phyloP scores from a whole-genome alignment of 148 eudicot species.

The Rhododendron kiyosumense region DNA sequence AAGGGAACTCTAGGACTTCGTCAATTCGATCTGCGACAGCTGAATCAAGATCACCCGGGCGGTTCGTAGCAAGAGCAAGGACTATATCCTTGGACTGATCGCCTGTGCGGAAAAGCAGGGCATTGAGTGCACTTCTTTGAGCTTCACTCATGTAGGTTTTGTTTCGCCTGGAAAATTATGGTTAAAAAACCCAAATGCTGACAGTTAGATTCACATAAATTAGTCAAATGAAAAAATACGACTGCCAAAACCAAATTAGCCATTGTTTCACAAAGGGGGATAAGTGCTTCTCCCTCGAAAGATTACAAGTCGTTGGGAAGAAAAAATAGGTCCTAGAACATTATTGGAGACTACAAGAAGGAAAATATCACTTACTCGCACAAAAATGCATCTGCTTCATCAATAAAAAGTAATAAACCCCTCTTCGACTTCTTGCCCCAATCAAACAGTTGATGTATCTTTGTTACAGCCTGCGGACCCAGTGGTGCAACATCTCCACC shows the following conservation, averaged over 20 bases:
- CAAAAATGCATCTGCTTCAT: conserved; percentile 98
- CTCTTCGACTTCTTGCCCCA: conserved; percentile 92
- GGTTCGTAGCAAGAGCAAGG: conserved; percentile 94
- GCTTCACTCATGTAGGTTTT: conserved; percentile 99
- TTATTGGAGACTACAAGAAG: not conserved
- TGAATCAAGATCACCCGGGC: conserved; percentile 98
- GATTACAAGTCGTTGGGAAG: not conserved
- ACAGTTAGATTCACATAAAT: not conserved
- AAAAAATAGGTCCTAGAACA: not conserved
- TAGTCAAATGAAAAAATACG: not conserved
- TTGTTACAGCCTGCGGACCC: conserved; percentile 98
- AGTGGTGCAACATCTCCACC: conserved; percentile 99
- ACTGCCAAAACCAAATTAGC: not conserved
- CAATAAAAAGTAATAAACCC: conserved; percentile 89
- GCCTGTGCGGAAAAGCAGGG: conserved; percentile 91
- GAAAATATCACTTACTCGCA: conserved; percentile 84
- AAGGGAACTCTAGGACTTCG: conserved; percentile 90
- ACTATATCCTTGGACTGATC: conserved; percentile 99
- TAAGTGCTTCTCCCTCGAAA: not conserved
- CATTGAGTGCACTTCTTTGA: conserved; percentile 97
- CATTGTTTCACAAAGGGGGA: not conserved
- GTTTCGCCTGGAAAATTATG: conserved; percentile 64
- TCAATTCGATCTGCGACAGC: conserved; percentile 96
- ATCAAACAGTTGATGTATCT: conserved; percentile 94
- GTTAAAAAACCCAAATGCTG: not conserved